Evolutionary conservation across 305 asterid species (phyloP).

Genomic region (Fraxinus greggii): DNA sequence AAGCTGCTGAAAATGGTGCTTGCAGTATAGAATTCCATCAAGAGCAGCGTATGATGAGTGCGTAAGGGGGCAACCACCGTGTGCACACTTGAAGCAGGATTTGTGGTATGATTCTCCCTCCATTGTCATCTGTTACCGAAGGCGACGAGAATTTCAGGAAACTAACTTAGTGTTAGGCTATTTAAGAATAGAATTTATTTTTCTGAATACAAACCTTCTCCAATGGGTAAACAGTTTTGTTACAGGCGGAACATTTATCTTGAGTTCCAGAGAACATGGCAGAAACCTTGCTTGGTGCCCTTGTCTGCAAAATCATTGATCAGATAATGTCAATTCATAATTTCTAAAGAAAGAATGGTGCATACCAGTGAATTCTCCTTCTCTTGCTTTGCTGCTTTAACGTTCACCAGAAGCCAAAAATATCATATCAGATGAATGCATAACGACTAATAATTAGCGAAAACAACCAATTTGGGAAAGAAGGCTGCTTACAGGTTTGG

Average conservation of each 20-base stretch:
- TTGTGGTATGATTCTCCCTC: slow-evolving; percentile 43
- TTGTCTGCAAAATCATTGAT: slow-evolving; percentile 42
- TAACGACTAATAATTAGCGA: neutral
- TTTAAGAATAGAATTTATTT: neutral
- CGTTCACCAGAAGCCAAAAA: neutral
- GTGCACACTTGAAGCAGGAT: slow-evolving; percentile 43
- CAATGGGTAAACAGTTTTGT: slow-evolving; percentile 81
- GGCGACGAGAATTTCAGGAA: neutral
- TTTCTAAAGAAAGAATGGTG: neutral
- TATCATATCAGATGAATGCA: neutral
- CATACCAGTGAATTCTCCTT: slow-evolving; percentile 60
- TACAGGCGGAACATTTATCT: slow-evolving; percentile 82
- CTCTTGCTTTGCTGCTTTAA: slow-evolving; percentile 52
- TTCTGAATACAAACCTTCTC: slow-evolving; percentile 58
- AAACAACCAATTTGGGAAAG: neutral
- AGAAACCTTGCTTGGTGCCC: slow-evolving; percentile 75
- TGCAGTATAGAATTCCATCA: slow-evolving; percentile 68
- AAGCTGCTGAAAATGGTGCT: slow-evolving; percentile 70
- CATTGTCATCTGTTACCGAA: slow-evolving; percentile 29
- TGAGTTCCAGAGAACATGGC: slow-evolving; percentile 82
- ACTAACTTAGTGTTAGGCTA: neutral
- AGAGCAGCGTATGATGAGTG: slow-evolving; percentile 61
- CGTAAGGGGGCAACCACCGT: slow-evolving; percentile 42
- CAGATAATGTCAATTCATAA: neutral
- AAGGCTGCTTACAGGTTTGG: slow-evolving; percentile 45